Evolutionary conservation across 2,329 filamentous ascomycete genomes (phyloP).

Genomic region (Anisogramma anomala): DNA sequence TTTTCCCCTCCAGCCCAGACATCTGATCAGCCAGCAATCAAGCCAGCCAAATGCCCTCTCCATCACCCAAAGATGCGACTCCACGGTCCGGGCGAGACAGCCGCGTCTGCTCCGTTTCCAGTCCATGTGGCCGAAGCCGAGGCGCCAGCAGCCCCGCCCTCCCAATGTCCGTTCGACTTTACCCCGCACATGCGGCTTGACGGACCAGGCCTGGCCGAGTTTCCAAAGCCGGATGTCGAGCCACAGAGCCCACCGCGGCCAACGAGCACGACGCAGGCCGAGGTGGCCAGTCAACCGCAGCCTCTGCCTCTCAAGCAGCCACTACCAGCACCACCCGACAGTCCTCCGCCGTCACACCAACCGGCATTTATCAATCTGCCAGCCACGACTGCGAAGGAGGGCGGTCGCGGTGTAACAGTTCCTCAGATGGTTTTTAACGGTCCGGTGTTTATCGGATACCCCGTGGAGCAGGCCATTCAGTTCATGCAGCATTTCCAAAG

Average conservation of each 20-base stretch:
- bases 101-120: constrained; percentile 44
- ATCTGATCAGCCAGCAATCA: constrained; percentile 2
- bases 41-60: constrained; percentile 46
- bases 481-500: constrained; percentile 53
- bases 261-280: background rate
- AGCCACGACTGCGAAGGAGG: constrained; percentile 21
- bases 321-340: constrained; percentile 17
- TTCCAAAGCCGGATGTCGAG: constrained; percentile 13
- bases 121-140: constrained; percentile 29
- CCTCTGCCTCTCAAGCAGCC: constrained; percentile 16
- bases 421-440: constrained; percentile 82
- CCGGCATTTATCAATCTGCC: constrained; percentile 42
- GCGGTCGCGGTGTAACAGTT: constrained; percentile 18
- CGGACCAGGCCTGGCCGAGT: constrained; percentile 10
- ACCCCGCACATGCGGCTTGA: constrained; percentile 19
- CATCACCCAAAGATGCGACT: constrained; percentile 23
- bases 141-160: constrained; percentile 16
- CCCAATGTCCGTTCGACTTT: constrained; percentile 48
- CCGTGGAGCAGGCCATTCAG: constrained; percentile 67
- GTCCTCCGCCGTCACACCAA: constrained; percentile 25
- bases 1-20: constrained; percentile 22
- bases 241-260: constrained; percentile 8
- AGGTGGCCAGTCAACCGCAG: constrained; percentile 9
- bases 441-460: constrained; percentile 87
- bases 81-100: constrained; percentile 21